These are phyloP conservation scores for Vigna reflexopilosa DNA, from an alignment of 306 rosid genomes.

Conservation along the genomic window DNA sequence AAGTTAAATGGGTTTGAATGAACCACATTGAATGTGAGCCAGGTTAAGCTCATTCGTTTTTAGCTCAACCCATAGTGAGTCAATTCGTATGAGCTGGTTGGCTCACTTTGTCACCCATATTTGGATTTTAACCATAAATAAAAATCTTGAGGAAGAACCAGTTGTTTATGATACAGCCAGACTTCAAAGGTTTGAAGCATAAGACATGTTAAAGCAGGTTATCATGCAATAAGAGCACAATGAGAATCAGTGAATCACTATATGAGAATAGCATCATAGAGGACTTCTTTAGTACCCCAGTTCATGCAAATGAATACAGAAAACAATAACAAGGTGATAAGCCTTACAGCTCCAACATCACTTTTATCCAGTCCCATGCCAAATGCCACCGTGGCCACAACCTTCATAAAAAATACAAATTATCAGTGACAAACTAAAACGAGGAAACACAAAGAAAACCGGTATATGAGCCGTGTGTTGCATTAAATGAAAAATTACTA, in stretches of 20 bases:
- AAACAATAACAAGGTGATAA: slow-evolving; percentile 42
- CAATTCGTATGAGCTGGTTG: too few species aligned
- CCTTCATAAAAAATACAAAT: slow-evolving; percentile 58
- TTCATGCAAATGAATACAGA: slow-evolving; percentile 38
- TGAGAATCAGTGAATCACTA: slow-evolving; percentile 42
- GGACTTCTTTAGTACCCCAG: slow-evolving; percentile 38
- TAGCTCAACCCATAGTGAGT: too few species aligned
- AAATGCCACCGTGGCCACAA: slow-evolving; percentile 98
- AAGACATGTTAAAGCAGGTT: slow-evolving; percentile 8
- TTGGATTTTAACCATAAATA: slow-evolving; percentile 3
- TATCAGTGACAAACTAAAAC: slow-evolving; percentile 42
- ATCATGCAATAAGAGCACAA: slow-evolving; percentile 23
- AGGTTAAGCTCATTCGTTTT: too few species aligned
- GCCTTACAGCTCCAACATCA: slow-evolving; percentile 94
- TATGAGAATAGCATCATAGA: slow-evolving; percentile 32
- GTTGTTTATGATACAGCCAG: slow-evolving; percentile 32
- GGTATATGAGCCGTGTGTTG: neutral
- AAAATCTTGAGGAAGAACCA: slow-evolving; percentile 24
- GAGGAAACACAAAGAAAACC: slow-evolving; percentile 24
- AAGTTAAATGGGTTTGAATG: too few species aligned
- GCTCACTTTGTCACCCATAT: slow-evolving; percentile 8
- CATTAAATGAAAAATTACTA: neutral
- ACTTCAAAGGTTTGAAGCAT: slow-evolving; percentile 31
- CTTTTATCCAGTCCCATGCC: slow-evolving; percentile 99
- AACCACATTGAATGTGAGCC: too few species aligned